A percentile compares a stretch with the other conserved stretches of the same genome.
Conservation (phyloP, 805 yeast genomes). For the Yamadazyma insecticola region DNA sequence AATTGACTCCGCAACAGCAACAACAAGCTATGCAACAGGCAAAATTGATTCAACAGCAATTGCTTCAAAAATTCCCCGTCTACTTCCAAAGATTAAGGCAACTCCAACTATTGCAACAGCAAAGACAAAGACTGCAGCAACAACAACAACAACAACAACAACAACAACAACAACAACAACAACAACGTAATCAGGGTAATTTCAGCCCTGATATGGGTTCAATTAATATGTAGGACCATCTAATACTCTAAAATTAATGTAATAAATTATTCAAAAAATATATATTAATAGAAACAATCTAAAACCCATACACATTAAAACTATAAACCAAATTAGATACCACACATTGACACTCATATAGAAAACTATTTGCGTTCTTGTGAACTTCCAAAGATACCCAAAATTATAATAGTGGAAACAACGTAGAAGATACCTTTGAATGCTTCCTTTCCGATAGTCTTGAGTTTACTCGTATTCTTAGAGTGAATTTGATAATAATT, state of each 20-base stretch:
- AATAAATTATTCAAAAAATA: too few relatives aligned
- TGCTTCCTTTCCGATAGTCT: constrained; percentile 22
- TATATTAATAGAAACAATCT: constrained; percentile 1
- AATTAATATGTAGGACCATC: background rate
- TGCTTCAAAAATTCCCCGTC: constrained; percentile 31
- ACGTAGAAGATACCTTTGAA: constrained; percentile 30
- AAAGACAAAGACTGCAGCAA: constrained; percentile 16
- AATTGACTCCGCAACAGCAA: constrained; percentile 39
- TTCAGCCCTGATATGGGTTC: constrained; percentile 1
- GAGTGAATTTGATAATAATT: background rate
- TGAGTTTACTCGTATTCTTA: constrained; percentile 5
- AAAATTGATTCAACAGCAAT: constrained; percentile 31
- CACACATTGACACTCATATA: too few relatives aligned
- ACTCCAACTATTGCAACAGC: constrained; percentile 23
- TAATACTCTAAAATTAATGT: too few relatives aligned
- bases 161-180: constrained; percentile 13
- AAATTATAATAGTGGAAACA: constrained; percentile 26
- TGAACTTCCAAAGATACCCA: constrained; percentile 32
- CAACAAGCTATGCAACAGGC: constrained; percentile 43
- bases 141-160: constrained; percentile 13
- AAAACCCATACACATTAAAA: too few relatives aligned
- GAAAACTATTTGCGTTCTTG: too few relatives aligned
- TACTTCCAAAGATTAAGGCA: constrained; percentile 36
- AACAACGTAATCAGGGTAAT: constrained; percentile 8
- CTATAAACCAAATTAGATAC: too few relatives aligned